Percentiles rank a stretch among this genome's conserved stretches.
Conservation (phyloP, 441 rosid genomes). For the Geranium incanum region DNA sequence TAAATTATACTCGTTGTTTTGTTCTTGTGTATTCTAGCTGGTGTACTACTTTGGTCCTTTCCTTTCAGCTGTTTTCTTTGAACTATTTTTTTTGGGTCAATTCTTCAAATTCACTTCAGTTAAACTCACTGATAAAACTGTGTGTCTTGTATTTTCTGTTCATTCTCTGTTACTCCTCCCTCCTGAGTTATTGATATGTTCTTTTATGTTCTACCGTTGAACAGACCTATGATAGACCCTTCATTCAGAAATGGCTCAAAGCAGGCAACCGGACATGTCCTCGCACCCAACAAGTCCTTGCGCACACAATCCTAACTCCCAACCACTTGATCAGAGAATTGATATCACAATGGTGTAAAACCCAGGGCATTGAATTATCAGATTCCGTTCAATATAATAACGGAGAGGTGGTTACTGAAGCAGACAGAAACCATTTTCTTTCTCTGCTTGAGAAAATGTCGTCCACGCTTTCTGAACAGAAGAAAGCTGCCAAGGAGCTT, state of each 20-base stretch:
- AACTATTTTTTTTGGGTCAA: too few relatives aligned
- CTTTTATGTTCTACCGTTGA: conserved; percentile 13
- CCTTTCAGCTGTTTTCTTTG: neutral
- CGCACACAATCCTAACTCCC: conserved; percentile 59
- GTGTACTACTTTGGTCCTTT: neutral
- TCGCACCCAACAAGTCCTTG: conserved; percentile 67
- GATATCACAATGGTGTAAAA: conserved; percentile 78
- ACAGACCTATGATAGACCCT: conserved; percentile 83
- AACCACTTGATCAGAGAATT: conserved; percentile 62
- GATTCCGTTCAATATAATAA: conserved; percentile 30
- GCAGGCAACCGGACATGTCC: conserved; percentile 84
- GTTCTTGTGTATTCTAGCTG: neutral
- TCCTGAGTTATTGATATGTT: conserved; percentile 21
- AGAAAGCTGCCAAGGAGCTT: conserved; percentile 74
- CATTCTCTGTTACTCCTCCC: neutral
- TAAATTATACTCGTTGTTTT: neutral
- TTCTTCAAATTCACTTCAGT: neutral
- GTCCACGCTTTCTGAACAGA: conserved; percentile 41
- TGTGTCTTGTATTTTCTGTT: neutral
- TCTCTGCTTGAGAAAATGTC: conserved; percentile 62
- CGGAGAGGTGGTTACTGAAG: conserved; percentile 50
- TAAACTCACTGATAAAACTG: neutral
- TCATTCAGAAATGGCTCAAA: conserved; percentile 75
- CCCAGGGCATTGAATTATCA: conserved; percentile 45
- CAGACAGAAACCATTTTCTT: conserved; percentile 52